Evolutionary conservation across 192 early-diverging fungal genomes (phyloP), one percentile per base, ranked within the genome.

Genomic region (Entomortierella chlamydospora): DNA sequence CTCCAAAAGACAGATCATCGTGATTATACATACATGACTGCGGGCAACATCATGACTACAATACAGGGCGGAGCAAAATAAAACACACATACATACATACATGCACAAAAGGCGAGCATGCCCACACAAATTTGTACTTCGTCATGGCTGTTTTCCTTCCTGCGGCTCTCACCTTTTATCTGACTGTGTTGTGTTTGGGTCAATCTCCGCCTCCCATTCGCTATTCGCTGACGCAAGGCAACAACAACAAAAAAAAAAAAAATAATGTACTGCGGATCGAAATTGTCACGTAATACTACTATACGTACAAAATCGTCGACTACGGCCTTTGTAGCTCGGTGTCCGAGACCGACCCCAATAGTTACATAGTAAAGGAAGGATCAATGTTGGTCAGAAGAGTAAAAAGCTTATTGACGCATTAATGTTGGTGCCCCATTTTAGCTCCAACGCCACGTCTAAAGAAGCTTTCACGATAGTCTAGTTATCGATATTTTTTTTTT

Each of bases 201-300:
- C n/a, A n/a, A 54, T 26, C 53, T 39, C 45, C 15, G 23, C 39
- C 20, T 56, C 64, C 22, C 54, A 67, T 56, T 67, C 64, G 55
- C 55, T 47, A 67, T 56, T 67, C 64, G 55, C 55, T 47, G 28
- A n/a, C n/a, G 23, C 47, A 64, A 51, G 45, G 18, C 31, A 12
- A 29, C 22, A 29, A 15, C 5, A 41, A 45, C 43, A 57, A 18
- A 26, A 67, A 26, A 45, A 56, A 37, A 57, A 22, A 39, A 55
- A 41, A 55, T 42, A 55, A 7, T 1, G 20, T 43, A 67, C 54
- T 56, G 64, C 54, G 64, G 55, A 56, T 26, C 41, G 28, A 15
- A n/a, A 23, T 57, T 67, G 55, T 50, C 53, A 67, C 64, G 53
- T 67, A 47, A 25, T n/a, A n/a, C n/a, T n/a, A n/a, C n/a, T n/a